These are phyloP conservation scores for Phytophthora pisi DNA, from an alignment of 352 stramenopile genomes.

Conservation along the genomic window DNA sequence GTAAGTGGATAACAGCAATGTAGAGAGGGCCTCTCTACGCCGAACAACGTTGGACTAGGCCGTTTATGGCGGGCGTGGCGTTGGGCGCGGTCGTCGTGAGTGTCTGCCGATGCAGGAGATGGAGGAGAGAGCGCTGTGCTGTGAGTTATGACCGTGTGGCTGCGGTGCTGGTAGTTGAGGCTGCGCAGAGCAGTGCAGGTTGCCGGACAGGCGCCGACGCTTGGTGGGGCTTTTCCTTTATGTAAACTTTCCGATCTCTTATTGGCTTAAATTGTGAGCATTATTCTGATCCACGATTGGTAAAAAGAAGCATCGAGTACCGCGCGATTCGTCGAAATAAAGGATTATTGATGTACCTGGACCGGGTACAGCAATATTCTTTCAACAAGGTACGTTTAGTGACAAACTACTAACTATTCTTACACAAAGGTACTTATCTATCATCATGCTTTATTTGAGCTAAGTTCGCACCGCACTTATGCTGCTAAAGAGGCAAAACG, in stretches of 20 bases:
- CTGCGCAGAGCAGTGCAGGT: constrained; percentile 4
- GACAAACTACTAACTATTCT: background rate
- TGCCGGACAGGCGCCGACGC: constrained; percentile 19
- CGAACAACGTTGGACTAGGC: background rate
- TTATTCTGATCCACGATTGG: too few relatives aligned
- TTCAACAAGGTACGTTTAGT: background rate
- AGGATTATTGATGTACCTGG: constrained; percentile 1
- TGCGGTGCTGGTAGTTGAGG: background rate
- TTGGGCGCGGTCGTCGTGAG: background rate
- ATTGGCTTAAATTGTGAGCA: background rate
- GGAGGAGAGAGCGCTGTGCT: background rate
- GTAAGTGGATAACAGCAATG: background rate
- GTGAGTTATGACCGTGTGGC: background rate
- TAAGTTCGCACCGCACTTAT: constrained; percentile 1
- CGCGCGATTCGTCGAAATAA: constrained; percentile 7
- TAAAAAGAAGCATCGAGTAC: background rate
- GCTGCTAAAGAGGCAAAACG: background rate
- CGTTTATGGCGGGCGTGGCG: background rate
- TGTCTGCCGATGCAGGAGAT: background rate
- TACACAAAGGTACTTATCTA: background rate
- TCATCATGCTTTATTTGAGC: background rate
- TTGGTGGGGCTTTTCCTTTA: constrained; percentile 12
- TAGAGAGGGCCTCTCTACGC: background rate
- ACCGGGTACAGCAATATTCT: constrained; percentile 7
- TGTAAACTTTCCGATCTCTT: background rate